Evolutionary conservation across 352 stramenopile species (phyloP).

Genomic region (Phytophthora hibernalis): DNA sequence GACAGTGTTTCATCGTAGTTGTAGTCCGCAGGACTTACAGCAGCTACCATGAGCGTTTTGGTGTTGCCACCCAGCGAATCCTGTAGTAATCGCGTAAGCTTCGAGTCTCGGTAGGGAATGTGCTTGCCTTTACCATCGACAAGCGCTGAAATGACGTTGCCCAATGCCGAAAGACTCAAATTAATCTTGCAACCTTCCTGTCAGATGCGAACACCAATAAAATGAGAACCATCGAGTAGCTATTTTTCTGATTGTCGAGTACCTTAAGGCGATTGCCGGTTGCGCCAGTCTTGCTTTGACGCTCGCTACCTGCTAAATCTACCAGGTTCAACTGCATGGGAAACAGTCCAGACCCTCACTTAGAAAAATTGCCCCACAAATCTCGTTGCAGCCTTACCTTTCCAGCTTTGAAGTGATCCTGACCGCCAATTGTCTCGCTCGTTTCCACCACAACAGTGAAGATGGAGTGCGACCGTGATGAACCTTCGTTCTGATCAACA

Average conservation of each 20-base stretch:
- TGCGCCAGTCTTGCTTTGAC: conserved; percentile 85
- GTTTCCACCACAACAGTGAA: conserved; percentile 88
- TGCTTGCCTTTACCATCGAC: conserved; percentile 88
- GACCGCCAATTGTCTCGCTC: conserved; percentile 73
- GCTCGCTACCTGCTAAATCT: conserved; percentile 82
- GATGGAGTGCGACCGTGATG: conserved; percentile 86
- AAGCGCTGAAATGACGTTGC: conserved; percentile 88
- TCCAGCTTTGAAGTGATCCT: conserved; percentile 85
- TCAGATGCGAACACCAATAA: conserved; percentile 20
- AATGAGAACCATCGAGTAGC: background rate
- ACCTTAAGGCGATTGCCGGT: conserved; percentile 83
- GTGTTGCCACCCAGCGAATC: conserved; percentile 96
- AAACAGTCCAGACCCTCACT: background rate
- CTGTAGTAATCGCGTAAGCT: conserved; percentile 91
- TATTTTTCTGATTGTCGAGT: background rate
- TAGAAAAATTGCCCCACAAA: background rate
- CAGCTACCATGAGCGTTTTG: conserved; percentile 97
- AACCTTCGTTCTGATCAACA: conserved; percentile 76
- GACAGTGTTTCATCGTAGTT: conserved; percentile 97
- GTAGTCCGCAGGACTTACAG: conserved; percentile 94
- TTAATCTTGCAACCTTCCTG: conserved; percentile 92
- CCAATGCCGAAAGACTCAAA: conserved; percentile 75
- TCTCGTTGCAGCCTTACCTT: conserved; percentile 47
- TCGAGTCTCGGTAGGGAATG: conserved; percentile 93
- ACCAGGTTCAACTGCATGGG: conserved; percentile 77